Conservation (phyloP, 495 filamentous ascomycete species). For the Glonium stellatum region DNA sequence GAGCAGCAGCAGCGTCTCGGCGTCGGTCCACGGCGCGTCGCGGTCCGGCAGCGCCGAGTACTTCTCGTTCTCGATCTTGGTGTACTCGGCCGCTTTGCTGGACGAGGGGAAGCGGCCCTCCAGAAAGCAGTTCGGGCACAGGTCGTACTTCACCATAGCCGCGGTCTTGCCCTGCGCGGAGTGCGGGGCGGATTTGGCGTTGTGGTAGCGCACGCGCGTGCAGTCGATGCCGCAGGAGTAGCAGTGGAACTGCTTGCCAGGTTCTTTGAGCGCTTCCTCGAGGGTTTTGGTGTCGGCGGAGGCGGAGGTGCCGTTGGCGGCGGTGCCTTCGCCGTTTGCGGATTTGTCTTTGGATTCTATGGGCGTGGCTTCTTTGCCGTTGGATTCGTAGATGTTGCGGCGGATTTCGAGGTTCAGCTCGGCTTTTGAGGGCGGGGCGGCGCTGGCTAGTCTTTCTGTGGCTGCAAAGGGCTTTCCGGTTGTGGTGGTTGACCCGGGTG, state of each 20-base stretch:
- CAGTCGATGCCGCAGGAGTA: slow-evolving; percentile 89
- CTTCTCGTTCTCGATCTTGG: slow-evolving; percentile 76
- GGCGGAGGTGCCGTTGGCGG: slow-evolving; percentile 41
- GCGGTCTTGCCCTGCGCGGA: slow-evolving; percentile 48
- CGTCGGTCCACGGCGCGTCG: slow-evolving; percentile 82
- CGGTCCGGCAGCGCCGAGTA: slow-evolving; percentile 69
- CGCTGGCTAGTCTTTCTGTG: slow-evolving; percentile 69
- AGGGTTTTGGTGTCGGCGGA: slow-evolving; percentile 49
- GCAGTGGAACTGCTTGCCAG: slow-evolving; percentile 71
- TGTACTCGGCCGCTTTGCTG: slow-evolving; percentile 66
- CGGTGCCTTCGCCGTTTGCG: slow-evolving; percentile 64
- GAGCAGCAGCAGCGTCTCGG: slow-evolving; percentile 74
- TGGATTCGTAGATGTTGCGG: slow-evolving; percentile 91
- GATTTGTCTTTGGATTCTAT: slow-evolving; percentile 47
- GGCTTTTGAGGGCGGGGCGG: slow-evolving; percentile 60
- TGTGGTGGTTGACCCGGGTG: slow-evolving; percentile 64
- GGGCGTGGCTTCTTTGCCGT: slow-evolving; percentile 68
- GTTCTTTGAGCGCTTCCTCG: slow-evolving; percentile 52
- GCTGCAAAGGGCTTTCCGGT: slow-evolving; percentile 62
- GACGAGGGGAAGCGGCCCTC: slow-evolving; percentile 71
- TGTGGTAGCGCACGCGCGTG: slow-evolving; percentile 86
- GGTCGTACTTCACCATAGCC: slow-evolving; percentile 64
- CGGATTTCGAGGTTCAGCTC: slow-evolving; percentile 85
- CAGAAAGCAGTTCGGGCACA: slow-evolving; percentile 84
- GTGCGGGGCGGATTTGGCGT: slow-evolving; percentile 52